These are phyloP conservation scores for Suhomyces bokatorum DNA, from an alignment of 1,139 yeast genomes.

Conservation along the genomic window DNA sequence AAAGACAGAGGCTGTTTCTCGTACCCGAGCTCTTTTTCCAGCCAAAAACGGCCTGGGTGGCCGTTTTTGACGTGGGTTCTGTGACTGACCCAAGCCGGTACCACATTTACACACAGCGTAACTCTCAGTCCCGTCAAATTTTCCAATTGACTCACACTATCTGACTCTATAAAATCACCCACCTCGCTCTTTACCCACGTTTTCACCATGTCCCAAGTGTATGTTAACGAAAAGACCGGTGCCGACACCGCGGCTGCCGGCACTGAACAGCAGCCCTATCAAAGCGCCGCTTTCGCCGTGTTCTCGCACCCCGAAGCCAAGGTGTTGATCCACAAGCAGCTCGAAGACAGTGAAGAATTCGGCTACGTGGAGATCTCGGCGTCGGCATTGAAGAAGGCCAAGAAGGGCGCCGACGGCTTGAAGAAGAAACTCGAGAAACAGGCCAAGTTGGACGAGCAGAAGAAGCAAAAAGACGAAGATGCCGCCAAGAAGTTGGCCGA, in stretches of 20 bases:
- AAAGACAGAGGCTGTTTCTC: not conserved
- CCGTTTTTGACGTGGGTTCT: not conserved
- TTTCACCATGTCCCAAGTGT: conserved; percentile 38
- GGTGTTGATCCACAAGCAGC: conserved; percentile 63
- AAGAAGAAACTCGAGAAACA: conserved; percentile 88
- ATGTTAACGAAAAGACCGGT: conserved; percentile 75
- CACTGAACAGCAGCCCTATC: conserved; percentile 65
- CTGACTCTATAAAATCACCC: not conserved
- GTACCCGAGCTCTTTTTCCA: too few species aligned
- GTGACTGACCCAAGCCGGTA: not conserved
- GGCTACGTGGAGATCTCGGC: conserved; percentile 81
- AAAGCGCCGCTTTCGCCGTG: conserved; percentile 82
- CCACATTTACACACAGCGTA: conserved; percentile 4
- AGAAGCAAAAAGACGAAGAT: conserved; percentile 61
- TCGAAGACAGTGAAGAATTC: conserved; percentile 54
- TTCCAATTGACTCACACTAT: conserved; percentile 7
- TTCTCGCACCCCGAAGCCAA: conserved; percentile 59
- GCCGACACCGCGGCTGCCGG: conserved; percentile 62
- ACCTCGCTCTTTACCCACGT: not conserved
- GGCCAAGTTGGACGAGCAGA: conserved; percentile 61
- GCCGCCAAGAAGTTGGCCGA: conserved; percentile 75
- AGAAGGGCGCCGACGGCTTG: conserved; percentile 91
- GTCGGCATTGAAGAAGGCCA: conserved; percentile 92
- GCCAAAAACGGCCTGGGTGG: not conserved
- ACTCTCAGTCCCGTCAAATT: conserved; percentile 1